Evolutionary conservation across 2,329 filamentous ascomycete genomes (phyloP), one percentile per base, ranked within the genome.

Genomic region (Alternaria tenuissima): DNA sequence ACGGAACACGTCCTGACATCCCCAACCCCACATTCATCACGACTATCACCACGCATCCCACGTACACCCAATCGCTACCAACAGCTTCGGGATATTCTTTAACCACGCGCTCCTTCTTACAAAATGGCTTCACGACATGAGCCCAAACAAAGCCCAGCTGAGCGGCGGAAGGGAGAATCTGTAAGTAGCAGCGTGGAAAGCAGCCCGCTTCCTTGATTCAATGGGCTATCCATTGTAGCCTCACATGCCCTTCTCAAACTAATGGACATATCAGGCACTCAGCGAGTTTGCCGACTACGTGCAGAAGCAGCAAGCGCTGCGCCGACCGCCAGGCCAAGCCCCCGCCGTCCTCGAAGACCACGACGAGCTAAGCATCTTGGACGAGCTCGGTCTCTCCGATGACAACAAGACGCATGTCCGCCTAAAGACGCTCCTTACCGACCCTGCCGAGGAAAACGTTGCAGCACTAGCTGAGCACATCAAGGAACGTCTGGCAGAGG

Each of bases 231-330:
- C 28, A 34, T 36, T 16, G 46, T 22, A 18, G 46, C 14, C 12
- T 3, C 12, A 36, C 7, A 36, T 1, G 12, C 16, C 14, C 5
- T n/a, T 26, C 30, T 24, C 20, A 38, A 12, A 20, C 57, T 58
- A 20, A 59, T 43, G 43, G n/a, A 52, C 7, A 8, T 32, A 2
- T 57, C 62, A 89, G 87, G 94, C 94, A 12, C 86, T 99, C 57
- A 95, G 91, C 82, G 95, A 98, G 72, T 99, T 99, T 77, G 93
- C 94, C 78, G 95, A 99, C 74, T 98, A 97, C 74, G 95, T 97
- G 67, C 93, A 98, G 79, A 91, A 93, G 77, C 94, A 98, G 78
- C 95, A 98, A 79, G 89, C 89, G 14, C 80, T 89, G 51, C 89
- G 91, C 47, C 80, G 79, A 42, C 76, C 78, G 41, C 77, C 81